phyloP scores from a whole-genome alignment of 495 filamentous ascomycete genomes.

The Aspergillus cavernicola region DNA sequence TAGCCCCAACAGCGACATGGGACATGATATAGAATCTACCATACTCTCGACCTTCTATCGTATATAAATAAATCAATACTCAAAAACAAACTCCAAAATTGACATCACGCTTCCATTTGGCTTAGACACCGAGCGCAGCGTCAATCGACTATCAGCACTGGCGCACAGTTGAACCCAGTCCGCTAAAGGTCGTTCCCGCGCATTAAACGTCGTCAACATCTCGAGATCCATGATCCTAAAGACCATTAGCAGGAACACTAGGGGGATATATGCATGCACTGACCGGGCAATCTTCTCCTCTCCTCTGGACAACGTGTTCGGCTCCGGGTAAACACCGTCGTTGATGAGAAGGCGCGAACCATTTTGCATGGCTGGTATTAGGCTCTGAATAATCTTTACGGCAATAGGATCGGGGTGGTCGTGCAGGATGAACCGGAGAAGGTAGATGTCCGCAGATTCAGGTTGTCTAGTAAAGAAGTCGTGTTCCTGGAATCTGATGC shows the following conservation, averaged over 20 bases:
- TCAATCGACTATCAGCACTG: background rate
- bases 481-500: conserved; percentile 42
- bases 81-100: conserved; percentile 5
- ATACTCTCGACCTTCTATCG: no score
- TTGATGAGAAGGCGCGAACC: background rate
- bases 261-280: background rate
- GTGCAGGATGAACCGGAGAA: conserved; percentile 47
- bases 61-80: no score
- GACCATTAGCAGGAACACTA: background rate
- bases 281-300: conserved; percentile 7
- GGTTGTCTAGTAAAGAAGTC: conserved; percentile 46
- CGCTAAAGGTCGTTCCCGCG: background rate
- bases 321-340: conserved; percentile 6
- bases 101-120: conserved; percentile 7
- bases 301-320: background rate
- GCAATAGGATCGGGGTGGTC: conserved; percentile 39
- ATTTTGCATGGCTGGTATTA: background rate
- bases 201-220: conserved; percentile 9
- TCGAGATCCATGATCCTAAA: conserved; percentile 9
- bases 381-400: conserved; percentile 25
- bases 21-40: no score
- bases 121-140: background rate
- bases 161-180: conserved; percentile 3
- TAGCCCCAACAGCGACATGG: no score
- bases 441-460: conserved; percentile 46